A percentile compares a stretch with the other conserved stretches of the same genome.
Conservation (phyloP, 768 basidiomycete genomes). For the Ramaria sp. region DNA sequence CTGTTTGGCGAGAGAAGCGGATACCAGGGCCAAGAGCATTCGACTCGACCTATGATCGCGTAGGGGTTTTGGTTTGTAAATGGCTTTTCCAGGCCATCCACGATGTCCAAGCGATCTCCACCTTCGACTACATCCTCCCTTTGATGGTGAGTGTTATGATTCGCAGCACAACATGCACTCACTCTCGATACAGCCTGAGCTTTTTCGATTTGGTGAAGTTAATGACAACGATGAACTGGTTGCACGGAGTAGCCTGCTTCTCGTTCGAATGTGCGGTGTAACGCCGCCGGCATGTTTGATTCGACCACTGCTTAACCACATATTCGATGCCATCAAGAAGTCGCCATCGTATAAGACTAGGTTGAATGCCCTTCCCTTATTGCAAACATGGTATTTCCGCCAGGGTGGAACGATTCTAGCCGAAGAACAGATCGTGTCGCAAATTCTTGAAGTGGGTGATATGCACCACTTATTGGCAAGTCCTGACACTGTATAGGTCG, state of each 20-base stretch:
- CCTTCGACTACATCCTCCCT: conserved; percentile 75
- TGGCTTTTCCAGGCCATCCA: conserved; percentile 71
- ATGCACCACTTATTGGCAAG: conserved; percentile 9
- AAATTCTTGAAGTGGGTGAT: conserved; percentile 61
- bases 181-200: conserved; percentile 43
- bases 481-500: conserved; percentile 33
- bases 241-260: conserved; percentile 50
- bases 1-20: conserved; percentile 59
- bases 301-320: conserved; percentile 53
- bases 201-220: conserved; percentile 71
- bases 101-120: conserved; percentile 64
- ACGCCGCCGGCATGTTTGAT: conserved; percentile 64
- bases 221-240: conserved; percentile 68
- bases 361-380: conserved; percentile 73
- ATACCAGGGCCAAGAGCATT: conserved; percentile 68
- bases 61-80: conserved; percentile 58
- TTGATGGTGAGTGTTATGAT: conserved; percentile 46
- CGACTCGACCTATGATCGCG: conserved; percentile 78
- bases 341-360: conserved; percentile 84
- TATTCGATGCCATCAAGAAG: conserved; percentile 66
- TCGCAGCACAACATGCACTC: not conserved
- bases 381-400: conserved; percentile 38
- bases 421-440: conserved; percentile 55
- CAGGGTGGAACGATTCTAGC: conserved; percentile 4
- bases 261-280: conserved; percentile 81